Evolutionary conservation across 805 yeast genomes (phyloP).

Genomic region (Pachysolen tannophilus): DNA sequence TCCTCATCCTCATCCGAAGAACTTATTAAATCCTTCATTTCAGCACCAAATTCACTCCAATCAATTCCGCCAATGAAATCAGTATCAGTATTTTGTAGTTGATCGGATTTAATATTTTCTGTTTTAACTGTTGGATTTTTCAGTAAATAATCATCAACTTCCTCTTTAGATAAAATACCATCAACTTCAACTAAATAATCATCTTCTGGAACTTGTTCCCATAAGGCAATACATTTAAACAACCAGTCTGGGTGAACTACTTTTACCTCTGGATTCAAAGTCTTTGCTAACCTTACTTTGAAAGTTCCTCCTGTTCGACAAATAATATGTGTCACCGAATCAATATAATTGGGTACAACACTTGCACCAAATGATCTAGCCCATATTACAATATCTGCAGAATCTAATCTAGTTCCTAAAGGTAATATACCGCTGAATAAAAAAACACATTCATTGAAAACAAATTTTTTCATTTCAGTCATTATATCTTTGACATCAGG

Average conservation of each 20-base stretch:
- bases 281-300: constrained; percentile 75
- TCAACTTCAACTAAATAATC: constrained; percentile 49
- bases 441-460: constrained; percentile 60
- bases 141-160: constrained; percentile 35
- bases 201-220: constrained; percentile 63
- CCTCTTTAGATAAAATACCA: constrained; percentile 33
- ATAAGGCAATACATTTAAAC: constrained; percentile 72
- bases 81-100: constrained; percentile 26
- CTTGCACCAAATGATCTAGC: constrained; percentile 85
- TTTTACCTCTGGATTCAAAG: constrained; percentile 50
- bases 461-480: constrained; percentile 63
- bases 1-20: constrained; percentile 36
- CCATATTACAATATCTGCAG: constrained; percentile 89
- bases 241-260: constrained; percentile 93
- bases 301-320: constrained; percentile 75
- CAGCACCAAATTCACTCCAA: constrained; percentile 45
- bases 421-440: constrained; percentile 90
- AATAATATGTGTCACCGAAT: constrained; percentile 80
- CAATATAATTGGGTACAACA: constrained; percentile 63
- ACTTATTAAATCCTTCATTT: constrained; percentile 42
- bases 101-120: constrained; percentile 22
- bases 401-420: constrained; percentile 59
- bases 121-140: constrained; percentile 13
- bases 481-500: constrained; percentile 68
- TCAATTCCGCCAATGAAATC: constrained; percentile 39